Conservation (phyloP, 1,139 yeast species). For the Hemisphaericaspora subhashii region DNA sequence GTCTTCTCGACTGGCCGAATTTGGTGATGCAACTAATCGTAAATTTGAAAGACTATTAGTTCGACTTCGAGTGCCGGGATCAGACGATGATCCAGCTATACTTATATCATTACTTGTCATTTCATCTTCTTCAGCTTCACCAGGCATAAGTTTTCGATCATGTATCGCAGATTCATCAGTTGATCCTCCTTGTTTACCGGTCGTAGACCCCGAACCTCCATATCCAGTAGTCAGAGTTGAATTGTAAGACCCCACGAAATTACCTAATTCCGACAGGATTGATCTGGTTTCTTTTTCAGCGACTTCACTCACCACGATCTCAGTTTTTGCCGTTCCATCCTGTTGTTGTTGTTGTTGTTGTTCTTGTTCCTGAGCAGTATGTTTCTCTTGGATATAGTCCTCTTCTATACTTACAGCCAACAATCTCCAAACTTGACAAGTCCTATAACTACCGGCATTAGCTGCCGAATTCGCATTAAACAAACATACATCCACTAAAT, state of each 20-base stretch:
- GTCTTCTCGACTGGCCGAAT: slow-evolving; percentile 18
- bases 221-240: slow-evolving; percentile 45
- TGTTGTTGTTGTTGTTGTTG: slow-evolving; percentile 1
- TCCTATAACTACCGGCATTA: slow-evolving; percentile 51
- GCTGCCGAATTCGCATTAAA: slow-evolving; percentile 62
- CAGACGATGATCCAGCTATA: too few species aligned
- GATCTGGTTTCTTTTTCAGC: slow-evolving; percentile 28
- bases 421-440: slow-evolving; percentile 72
- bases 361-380: not conserved
- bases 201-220: slow-evolving; percentile 15
- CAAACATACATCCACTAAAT: slow-evolving; percentile 53
- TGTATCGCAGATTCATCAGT: slow-evolving; percentile 6
- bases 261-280: slow-evolving; percentile 42
- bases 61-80: slow-evolving; percentile 24
- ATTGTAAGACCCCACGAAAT: slow-evolving; percentile 45
- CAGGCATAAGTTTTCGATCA: slow-evolving; percentile 2
- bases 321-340: too few species aligned
- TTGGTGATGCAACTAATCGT: slow-evolving; percentile 18
- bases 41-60: slow-evolving; percentile 20
- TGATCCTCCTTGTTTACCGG: slow-evolving; percentile 12
- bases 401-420: slow-evolving; percentile 55
- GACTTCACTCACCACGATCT: too few species aligned
- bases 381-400: slow-evolving; percentile 22
- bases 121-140: slow-evolving; percentile 1
- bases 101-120: slow-evolving; percentile 7